Conservation (phyloP, 1,284 basidiomycete species). For the Phlebopus sp. region DNA sequence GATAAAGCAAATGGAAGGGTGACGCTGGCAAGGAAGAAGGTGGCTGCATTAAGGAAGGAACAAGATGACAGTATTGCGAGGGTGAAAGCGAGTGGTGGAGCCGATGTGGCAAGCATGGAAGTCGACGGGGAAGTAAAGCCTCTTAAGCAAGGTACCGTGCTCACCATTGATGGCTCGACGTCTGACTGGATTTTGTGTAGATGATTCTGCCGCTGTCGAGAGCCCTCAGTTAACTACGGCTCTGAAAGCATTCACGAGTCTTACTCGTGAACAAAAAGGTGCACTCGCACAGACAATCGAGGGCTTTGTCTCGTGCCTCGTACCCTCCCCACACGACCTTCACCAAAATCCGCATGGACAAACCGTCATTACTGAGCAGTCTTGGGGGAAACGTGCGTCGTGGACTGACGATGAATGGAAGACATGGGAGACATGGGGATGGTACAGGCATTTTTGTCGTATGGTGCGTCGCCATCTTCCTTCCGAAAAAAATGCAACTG, state of each 20-base stretch:
- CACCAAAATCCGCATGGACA: slow-evolving; percentile 46
- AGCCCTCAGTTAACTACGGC: slow-evolving; percentile 67
- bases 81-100: slow-evolving; percentile 58
- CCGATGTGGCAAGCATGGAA: slow-evolving; percentile 54
- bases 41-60: slow-evolving; percentile 75
- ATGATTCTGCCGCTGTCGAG: slow-evolving; percentile 49
- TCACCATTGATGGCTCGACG: background rate
- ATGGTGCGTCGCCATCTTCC: slow-evolving; percentile 46
- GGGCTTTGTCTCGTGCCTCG: slow-evolving; percentile 66
- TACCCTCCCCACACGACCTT: slow-evolving; percentile 37
- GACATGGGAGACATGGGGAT: slow-evolving; percentile 82
- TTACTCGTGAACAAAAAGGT: slow-evolving; percentile 71
- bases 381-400: slow-evolving; percentile 66
- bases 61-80: slow-evolving; percentile 82
- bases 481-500: slow-evolving; percentile 1
- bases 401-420: slow-evolving; percentile 75
- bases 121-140: slow-evolving; percentile 66
- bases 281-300: slow-evolving; percentile 66
- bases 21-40: slow-evolving; percentile 68
- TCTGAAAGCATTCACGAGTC: slow-evolving; percentile 66
- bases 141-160: slow-evolving; percentile 25
- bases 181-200: slow-evolving; percentile 22
- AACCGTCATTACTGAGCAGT: slow-evolving; percentile 53
- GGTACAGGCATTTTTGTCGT: slow-evolving; percentile 84
- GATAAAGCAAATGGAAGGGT: slow-evolving; percentile 90